Conservation (phyloP, 2,329 filamentous ascomycete species). For the Fusarium keratoplasticum region DNA sequence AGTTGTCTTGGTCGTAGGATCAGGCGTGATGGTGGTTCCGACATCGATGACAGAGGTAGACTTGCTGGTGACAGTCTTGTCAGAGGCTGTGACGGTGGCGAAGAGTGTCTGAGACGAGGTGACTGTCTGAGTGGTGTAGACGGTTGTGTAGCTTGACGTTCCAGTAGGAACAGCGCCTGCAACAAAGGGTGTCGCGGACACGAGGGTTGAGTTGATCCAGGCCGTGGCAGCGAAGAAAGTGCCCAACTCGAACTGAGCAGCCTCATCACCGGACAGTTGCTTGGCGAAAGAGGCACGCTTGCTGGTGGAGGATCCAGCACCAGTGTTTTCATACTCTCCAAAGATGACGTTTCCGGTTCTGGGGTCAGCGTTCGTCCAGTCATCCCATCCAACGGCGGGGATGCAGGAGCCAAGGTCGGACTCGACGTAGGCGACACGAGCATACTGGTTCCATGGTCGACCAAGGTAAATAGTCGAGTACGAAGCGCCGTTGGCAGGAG, state of each 20-base stretch:
- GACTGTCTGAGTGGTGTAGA: constrained; percentile 34
- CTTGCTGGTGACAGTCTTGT: constrained; percentile 25
- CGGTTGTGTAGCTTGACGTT: constrained; percentile 21
- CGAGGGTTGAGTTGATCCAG: constrained; percentile 40
- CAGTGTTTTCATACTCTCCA: constrained; percentile 35
- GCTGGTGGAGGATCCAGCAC: constrained; percentile 29
- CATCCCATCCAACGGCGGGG: constrained; percentile 31
- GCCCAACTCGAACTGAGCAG: constrained; percentile 31
- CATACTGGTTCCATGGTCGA: constrained; percentile 38
- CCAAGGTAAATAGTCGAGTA: constrained; percentile 38
- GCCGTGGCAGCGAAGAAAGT: constrained; percentile 34
- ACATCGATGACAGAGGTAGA: constrained; percentile 30
- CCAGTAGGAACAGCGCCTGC: constrained; percentile 20
- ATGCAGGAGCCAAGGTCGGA: constrained; percentile 28
- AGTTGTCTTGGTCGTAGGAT: constrained; percentile 28
- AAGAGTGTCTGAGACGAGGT: constrained; percentile 31
- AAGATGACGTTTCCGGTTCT: constrained; percentile 36
- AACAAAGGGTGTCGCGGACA: constrained; percentile 35
- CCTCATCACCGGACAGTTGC: constrained; percentile 8
- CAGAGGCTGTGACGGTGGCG: constrained; percentile 23
- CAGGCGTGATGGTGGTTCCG: constrained; percentile 36
- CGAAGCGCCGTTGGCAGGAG: constrained; percentile 40
- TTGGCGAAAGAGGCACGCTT: constrained; percentile 38
- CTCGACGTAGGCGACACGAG: constrained; percentile 38
- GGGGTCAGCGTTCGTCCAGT: constrained; percentile 37